A percentile compares a stretch with the other conserved stretches of the same genome.
phyloP scores from a whole-genome alignment of 129 eudicot genomes.

The Pittosporum tobira region DNA sequence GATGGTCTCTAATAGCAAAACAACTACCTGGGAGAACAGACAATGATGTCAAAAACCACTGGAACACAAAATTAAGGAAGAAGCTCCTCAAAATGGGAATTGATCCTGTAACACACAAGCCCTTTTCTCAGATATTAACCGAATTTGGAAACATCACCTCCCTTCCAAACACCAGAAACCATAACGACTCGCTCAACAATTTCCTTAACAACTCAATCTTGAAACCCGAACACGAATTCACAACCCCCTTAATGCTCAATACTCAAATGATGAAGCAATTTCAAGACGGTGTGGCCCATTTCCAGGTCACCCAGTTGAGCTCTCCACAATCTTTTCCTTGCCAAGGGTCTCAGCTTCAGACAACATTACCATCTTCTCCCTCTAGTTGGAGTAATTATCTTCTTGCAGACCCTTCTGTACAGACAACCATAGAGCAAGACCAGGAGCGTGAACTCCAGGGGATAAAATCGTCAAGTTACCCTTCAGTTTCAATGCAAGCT shows the following conservation, averaged over 20 bases:
- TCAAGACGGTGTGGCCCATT: constrained; percentile 24
- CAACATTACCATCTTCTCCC: constrained; percentile 43
- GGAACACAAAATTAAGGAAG: constrained; percentile 94
- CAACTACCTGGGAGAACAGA: constrained; percentile 92
- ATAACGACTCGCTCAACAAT: constrained; percentile 10
- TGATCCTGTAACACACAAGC: constrained; percentile 89
- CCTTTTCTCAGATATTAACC: constrained; percentile 57
- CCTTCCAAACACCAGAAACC: constrained; percentile 28
- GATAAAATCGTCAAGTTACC: constrained; percentile 1
- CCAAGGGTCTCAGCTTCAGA: constrained; percentile 29
- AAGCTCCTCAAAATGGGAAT: constrained; percentile 85
- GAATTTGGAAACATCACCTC: constrained; percentile 57
- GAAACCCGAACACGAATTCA: constrained; percentile 12
- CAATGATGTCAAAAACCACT: constrained; percentile 91
- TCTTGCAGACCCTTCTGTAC: constrained; percentile 19
- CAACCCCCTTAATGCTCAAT: constrained; percentile 14
- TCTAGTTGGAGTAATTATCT: constrained; percentile 43
- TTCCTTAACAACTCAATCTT: background rate
- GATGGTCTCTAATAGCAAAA: constrained; percentile 90
- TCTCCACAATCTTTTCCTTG: constrained; percentile 7
- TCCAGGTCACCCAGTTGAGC: constrained; percentile 18
- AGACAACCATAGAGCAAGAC: constrained; percentile 16
- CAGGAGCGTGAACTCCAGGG: constrained; percentile 23
- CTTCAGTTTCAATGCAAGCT: constrained; percentile 3
- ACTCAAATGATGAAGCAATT: constrained; percentile 6